phyloP scores from a whole-genome alignment of 345 rosid genomes.

The Excoecaria agallocha region DNA sequence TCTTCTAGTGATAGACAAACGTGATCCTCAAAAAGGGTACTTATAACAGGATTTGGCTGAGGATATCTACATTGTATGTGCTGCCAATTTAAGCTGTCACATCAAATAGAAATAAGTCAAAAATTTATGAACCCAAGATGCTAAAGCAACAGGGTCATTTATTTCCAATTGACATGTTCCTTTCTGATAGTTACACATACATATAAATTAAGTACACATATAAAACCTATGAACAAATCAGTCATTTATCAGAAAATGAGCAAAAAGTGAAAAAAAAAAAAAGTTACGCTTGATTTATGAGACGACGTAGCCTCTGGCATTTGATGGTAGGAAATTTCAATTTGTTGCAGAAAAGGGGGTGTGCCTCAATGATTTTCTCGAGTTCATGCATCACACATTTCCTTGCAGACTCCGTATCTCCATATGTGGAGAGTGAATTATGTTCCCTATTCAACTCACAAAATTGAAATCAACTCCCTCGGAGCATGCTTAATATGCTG shows the following conservation, averaged over 20 bases:
- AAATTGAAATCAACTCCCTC: not conserved
- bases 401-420: slow-evolving; percentile 42
- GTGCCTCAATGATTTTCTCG: slow-evolving; percentile 38
- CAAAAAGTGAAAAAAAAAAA: no score
- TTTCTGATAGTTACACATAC: not conserved
- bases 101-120: slow-evolving; percentile 19
- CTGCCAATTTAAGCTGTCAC: slow-evolving; percentile 60
- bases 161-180: not conserved
- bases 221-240: not conserved
- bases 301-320: slow-evolving; percentile 31
- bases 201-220: not conserved
- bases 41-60: slow-evolving; percentile 36
- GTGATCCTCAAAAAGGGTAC: slow-evolving; percentile 50
- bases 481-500: slow-evolving; percentile 5
- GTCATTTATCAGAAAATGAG: not conserved
- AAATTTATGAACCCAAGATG: slow-evolving; percentile 5
- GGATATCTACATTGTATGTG: slow-evolving; percentile 41
- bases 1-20: slow-evolving; percentile 25
- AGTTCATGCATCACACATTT: slow-evolving; percentile 32
- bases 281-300: slow-evolving; percentile 50
- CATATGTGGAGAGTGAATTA: slow-evolving; percentile 36
- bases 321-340: slow-evolving; percentile 38
- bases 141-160: slow-evolving; percentile 9
- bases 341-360: slow-evolving; percentile 44
- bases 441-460: slow-evolving; percentile 40